Conservation (phyloP, 164 flowering plant genomes). For the Protea cynaroides region DNA sequence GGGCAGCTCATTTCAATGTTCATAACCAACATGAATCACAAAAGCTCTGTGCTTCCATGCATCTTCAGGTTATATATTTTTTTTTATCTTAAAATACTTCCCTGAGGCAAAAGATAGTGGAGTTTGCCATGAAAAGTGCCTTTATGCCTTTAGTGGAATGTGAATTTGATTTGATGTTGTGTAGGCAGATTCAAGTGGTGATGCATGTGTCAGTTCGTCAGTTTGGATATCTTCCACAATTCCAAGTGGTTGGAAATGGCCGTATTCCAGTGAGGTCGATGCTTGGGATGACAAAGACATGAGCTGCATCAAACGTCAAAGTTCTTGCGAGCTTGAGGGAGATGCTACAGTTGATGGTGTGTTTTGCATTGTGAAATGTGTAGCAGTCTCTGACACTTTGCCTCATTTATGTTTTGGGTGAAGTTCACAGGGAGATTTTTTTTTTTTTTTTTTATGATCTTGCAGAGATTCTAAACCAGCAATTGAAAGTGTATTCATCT, state of each 20-base stretch:
- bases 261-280: constrained; percentile 25
- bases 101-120: neutral
- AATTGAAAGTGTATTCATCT: constrained; percentile 51
- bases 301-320: constrained; percentile 47
- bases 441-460: too few relatives aligned
- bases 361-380: constrained; percentile 11
- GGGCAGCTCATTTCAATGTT: constrained; percentile 15
- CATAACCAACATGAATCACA: constrained; percentile 14
- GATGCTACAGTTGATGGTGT: constrained; percentile 82
- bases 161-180: constrained; percentile 13
- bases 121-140: neutral
- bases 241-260: constrained; percentile 77
- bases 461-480: constrained; percentile 87
- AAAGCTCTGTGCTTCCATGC: constrained; percentile 16
- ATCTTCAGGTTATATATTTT: constrained; percentile 34
- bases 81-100: neutral
- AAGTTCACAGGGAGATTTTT: constrained; percentile 7
- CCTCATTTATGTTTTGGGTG: constrained; percentile 2
- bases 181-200: constrained; percentile 57
- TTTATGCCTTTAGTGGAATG: neutral
- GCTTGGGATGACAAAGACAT: constrained; percentile 23
- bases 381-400: neutral
- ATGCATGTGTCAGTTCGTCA: constrained; percentile 23
- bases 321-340: constrained; percentile 85
- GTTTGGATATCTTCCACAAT: constrained; percentile 76